Evolutionary conservation across 345 rosid species (phyloP).

Genomic region (Hypericum perforatum): DNA sequence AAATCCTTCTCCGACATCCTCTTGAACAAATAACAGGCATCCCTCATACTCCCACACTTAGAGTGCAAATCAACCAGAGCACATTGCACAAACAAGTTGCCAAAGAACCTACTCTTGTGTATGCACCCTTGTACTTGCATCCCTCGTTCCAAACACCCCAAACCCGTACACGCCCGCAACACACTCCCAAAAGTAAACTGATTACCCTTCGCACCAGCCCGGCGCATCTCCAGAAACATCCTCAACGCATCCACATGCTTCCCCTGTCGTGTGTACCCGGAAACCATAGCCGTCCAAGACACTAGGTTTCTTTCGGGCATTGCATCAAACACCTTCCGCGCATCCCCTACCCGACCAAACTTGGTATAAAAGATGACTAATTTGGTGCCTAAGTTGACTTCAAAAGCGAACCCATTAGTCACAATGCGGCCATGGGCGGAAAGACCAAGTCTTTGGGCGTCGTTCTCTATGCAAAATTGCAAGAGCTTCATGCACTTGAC

Average conservation of each 20-base stretch:
- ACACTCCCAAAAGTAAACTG: conserved; percentile 23
- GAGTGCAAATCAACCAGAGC: conserved; percentile 25
- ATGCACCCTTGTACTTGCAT: conserved; percentile 20
- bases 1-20: conserved; percentile 16
- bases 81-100: conserved; percentile 15
- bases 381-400: conserved; percentile 11
- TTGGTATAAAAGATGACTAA: conserved; percentile 9
- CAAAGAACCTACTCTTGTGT: conserved; percentile 17
- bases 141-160: conserved; percentile 20
- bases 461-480: too few species aligned
- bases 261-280: conserved; percentile 15
- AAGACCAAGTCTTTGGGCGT: not conserved
- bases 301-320: conserved; percentile 14
- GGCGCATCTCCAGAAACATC: conserved; percentile 11
- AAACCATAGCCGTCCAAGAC: conserved; percentile 23
- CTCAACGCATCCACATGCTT: conserved; percentile 12
- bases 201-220: conserved; percentile 14
- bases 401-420: conserved; percentile 6
- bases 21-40: conserved; percentile 16
- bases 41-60: conserved; percentile 20
- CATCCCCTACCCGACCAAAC: not conserved
- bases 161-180: conserved; percentile 16
- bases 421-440: conserved; percentile 15
- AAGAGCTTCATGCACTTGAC: too few species aligned
- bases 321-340: conserved; percentile 20